phyloP scores from a whole-genome alignment of 2,329 filamentous ascomycete genomes.

The Zasmidium cellare region DNA sequence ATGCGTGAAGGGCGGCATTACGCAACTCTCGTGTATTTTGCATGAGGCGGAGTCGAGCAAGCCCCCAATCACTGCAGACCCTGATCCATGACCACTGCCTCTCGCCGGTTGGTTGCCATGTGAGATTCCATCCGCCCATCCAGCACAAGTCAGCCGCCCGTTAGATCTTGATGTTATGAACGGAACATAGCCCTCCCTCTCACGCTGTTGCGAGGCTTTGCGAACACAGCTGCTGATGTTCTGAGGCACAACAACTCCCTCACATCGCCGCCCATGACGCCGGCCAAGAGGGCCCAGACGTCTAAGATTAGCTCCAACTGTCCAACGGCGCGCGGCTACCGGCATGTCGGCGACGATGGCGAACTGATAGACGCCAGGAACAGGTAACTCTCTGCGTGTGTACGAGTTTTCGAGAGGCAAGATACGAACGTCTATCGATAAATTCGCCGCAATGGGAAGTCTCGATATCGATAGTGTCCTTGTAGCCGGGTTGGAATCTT shows the following conservation, averaged over 20 bases:
- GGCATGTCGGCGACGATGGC: neutral
- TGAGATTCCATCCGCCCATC: too few species aligned
- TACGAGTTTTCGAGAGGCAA: neutral
- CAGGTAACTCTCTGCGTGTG: neutral
- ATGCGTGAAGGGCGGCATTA: neutral
- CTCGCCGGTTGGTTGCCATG: neutral
- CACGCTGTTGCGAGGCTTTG: neutral
- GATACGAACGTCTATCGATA: neutral
- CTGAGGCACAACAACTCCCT: neutral
- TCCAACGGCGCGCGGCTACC: neutral
- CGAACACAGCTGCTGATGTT: neutral
- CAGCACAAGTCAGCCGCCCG: too few species aligned
- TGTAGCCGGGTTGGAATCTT: too few species aligned
- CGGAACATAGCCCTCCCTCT: neutral
- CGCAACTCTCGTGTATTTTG: neutral
- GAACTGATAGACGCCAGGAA: neutral
- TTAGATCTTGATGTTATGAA: too few species aligned
- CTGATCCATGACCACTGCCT: neutral
- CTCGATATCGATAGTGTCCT: too few species aligned
- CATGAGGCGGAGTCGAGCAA: neutral
- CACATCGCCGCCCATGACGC: neutral
- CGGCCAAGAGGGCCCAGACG: neutral
- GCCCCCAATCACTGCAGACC: neutral
- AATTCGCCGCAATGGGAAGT: too few species aligned
- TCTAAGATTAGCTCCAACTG: neutral